Evolutionary conservation across 441 rosid species (phyloP), one percentile per base, ranked within the genome.

Genomic region (Viola pubescens): DNA sequence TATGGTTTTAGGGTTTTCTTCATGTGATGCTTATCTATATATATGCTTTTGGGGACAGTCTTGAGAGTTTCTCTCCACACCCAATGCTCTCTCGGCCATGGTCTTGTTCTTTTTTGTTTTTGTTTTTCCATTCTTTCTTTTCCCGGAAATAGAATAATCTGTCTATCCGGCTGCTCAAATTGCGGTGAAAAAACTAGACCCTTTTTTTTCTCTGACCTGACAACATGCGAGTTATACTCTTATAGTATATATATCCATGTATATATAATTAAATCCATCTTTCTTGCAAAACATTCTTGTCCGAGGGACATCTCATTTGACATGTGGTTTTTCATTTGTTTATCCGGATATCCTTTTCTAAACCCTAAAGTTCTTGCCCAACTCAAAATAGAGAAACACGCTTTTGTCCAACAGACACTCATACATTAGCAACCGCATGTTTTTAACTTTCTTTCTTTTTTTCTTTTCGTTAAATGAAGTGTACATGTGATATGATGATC

Each of bases 171-270:
- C 52, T 16, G 16, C 52, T 16, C 56, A 43, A 37, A 48, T 14
- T 47, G n/a, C 61, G 34, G 58, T 57, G 62, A 48, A 48, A 43
- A 43, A 48, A 34, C 9, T 34, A 62, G 38, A 37, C 55, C 16
- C 52, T 55, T 57, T 46, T 39, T 48, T 10, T 26, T 26, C 19
- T 26, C 34, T 26, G 34, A 46, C 45, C 71, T 72, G 74, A 67
- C 72, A 70, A 49, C 63, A 40, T 66, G 8, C 66, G 49, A 75
- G 74, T 75, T 70, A 26, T 19, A 19, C 26, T 19, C 26, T 19
- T 1, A 0, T n/a, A n/a, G 26, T 19, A 19, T 19, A 19, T 1
- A 19, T 19, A 26, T 26, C 34, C 47, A 54, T 45, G 12, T 16
- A 16, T 16, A 16, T 16, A 16, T 16, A 16, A 13, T 12, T 3